Evolutionary conservation across 1,284 basidiomycete genomes (phyloP), one percentile per base, ranked within the genome.

Genomic region (Cutaneotrichosporon cavernicola): DNA sequence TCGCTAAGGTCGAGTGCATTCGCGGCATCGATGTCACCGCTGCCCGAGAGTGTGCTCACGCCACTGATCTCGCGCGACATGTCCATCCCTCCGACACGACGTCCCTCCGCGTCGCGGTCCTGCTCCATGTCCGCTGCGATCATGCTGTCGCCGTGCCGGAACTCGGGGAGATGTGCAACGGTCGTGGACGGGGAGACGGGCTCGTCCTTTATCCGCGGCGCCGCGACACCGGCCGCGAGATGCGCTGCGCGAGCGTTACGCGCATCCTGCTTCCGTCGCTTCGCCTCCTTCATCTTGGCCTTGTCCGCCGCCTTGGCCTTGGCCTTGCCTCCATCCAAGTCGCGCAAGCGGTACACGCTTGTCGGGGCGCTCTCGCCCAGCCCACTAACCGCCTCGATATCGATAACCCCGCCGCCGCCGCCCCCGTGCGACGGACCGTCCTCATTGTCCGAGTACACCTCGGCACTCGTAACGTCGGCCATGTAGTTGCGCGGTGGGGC

Each of bases 281-380:
- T 65, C 21, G 63, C 47, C n/a, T 67, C 67, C 60, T 70, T 72
- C 38, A 66, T 36, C 76, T 83, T 82, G 47, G 69, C 76, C 66
- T 81, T 79, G 56, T 69, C 73, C 32, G 80, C 62, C 22, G 55
- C 82, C 69, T 77, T 69, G 14, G 64, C 64, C 53, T 63, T 63
- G 11, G 70, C 70, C 30, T 82, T 85, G 50, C 72, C 73, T n/a
- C 73, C 69, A 57, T 73, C 72, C 58, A 76, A 69, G 31, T 74
- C 72, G 7, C 79, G 70, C 50, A 85, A 87, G 59, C 83, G 84
- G 63, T 68, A 72, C 10, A 95, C 75, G 64, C 85, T 87, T 70
- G 93, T 91, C 0, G 92, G 92, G 3, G 92, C 92, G 84, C 90
- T 90, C 85, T 89, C 93, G 75, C 92, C 90, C 84, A 96, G 87